Conservation (phyloP, 805 yeast species). For the Metschnikowia cerradonensis region DNA sequence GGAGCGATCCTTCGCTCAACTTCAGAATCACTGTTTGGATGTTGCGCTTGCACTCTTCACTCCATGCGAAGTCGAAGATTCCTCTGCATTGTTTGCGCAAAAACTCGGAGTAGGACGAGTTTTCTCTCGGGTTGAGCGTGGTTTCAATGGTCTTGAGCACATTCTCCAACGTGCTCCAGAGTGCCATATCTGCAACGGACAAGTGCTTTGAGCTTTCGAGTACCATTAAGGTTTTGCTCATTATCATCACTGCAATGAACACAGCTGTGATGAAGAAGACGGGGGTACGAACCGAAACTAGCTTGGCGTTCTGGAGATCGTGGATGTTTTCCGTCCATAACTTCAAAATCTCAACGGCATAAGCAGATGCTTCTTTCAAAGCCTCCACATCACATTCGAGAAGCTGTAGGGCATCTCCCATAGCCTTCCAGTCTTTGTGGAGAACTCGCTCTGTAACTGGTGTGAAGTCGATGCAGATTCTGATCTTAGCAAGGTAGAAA, state of each 20-base stretch:
- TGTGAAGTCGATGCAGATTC: conserved; percentile 58
- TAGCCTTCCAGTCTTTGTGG: conserved; percentile 62
- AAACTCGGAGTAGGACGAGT: conserved; percentile 55
- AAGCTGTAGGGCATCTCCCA: conserved; percentile 51
- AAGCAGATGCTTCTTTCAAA: conserved; percentile 56
- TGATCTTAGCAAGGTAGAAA: conserved; percentile 61
- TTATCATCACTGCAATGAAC: conserved; percentile 56
- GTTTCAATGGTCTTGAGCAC: conserved; percentile 58
- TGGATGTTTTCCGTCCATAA: conserved; percentile 73
- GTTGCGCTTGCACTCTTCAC: conserved; percentile 11
- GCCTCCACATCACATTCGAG: conserved; percentile 55
- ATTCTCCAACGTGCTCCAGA: conserved; percentile 61
- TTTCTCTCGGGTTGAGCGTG: conserved; percentile 49
- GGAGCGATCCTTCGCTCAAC: conserved; percentile 13
- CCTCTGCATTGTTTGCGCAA: conserved; percentile 57
- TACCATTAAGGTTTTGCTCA: conserved; percentile 57
- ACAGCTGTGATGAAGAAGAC: conserved; percentile 71
- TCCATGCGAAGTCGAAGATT: conserved; percentile 40
- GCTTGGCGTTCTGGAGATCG: conserved; percentile 58
- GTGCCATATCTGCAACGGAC: conserved; percentile 50
- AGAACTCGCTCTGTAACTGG: conserved; percentile 60
- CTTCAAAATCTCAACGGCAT: conserved; percentile 55
- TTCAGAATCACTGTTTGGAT: conserved; percentile 6
- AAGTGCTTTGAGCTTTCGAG: conserved; percentile 40
- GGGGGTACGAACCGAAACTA: conserved; percentile 69